Base-by-base conservation (phyloP, 306 rosid species). In the Mucuna pruriens region DNA sequence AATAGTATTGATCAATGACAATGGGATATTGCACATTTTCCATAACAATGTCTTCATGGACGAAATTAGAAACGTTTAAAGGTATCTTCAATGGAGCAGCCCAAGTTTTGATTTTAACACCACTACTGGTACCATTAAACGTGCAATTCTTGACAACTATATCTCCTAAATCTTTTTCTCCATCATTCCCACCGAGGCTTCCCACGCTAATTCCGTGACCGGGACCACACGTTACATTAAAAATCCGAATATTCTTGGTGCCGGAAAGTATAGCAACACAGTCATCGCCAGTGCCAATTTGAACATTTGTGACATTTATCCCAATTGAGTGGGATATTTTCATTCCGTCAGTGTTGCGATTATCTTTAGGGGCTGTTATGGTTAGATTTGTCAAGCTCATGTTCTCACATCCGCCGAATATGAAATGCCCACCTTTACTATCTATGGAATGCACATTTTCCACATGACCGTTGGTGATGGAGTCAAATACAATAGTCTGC, bases 191-290 rank as follows among this genome's bases (percentile, higher is more conserved):
- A 0, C 97, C 96, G 0, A 93, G 85, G 78, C 97, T 91, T 51
- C 97, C 95, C 0, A 92, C 78, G 40, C 95, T 92, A 19, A 92
- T 89, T 8, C 97, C 90, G 49, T 93, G 96, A 34, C 97, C 96
- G 0, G 97, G 96, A 6, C 96, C 93, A 29, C 97, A 91, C 1
- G 10, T 1, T 0, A 91, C 88, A 0, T 80, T 31, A 0, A 49
- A 80, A 25, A 93, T 75, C 16, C 34, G 16, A n/a, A 93, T 73
- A 0, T 70, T 70, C 2, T 5, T 80, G 1, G 88, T 70, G 15
- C 94, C 96, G 0, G 85, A 71, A 23, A 91, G 6, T 39, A 93
- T 79, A 1, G 94, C 83, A 25, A 91, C 48, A 49, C 93, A 93
- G 9, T 93, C 94, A 19, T 93, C 97, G 0, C 96, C 94, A 0